Conservation (phyloP, 1,284 basidiomycete genomes). For the Nidula niveotomentosa region DNA sequence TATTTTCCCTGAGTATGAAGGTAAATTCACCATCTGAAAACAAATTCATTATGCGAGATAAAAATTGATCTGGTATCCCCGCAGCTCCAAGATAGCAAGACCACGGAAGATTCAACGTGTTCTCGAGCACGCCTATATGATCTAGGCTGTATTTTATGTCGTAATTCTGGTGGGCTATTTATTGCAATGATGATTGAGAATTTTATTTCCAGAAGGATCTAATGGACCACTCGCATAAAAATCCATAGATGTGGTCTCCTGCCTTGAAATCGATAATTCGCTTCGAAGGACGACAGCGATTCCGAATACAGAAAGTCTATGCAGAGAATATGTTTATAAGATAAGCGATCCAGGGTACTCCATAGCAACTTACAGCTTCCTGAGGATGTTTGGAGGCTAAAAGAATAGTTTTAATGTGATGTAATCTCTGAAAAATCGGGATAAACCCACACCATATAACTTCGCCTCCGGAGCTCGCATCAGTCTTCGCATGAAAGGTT, state of each 20-base stretch:
- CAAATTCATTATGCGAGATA: neutral
- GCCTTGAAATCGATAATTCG: conserved; percentile 32
- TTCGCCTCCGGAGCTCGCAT: conserved; percentile 29
- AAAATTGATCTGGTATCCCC: conserved; percentile 37
- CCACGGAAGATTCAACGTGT: conserved; percentile 41
- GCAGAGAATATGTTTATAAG: neutral
- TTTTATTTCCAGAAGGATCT: neutral
- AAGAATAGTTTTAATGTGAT: neutral
- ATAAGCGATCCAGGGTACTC: neutral
- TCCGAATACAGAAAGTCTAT: conserved; percentile 28
- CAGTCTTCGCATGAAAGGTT: conserved; percentile 47
- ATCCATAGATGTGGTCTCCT: conserved; percentile 44
- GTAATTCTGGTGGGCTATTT: conserved; percentile 26
- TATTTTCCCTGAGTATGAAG: conserved; percentile 27
- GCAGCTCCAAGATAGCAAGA: conserved; percentile 44
- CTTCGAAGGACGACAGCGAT: conserved; percentile 45
- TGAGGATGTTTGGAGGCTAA: conserved; percentile 28
- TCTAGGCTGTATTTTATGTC: conserved; percentile 14
- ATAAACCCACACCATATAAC: conserved; percentile 5
- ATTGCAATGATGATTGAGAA: neutral
- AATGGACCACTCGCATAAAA: conserved; percentile 17
- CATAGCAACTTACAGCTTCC: conserved; percentile 35
- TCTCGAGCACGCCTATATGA: conserved; percentile 21
- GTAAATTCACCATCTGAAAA: neutral
- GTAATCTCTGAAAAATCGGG: too few species aligned